Evolutionary conservation across 129 eudicot species (phyloP).

Genomic region (Daucus carota): DNA sequence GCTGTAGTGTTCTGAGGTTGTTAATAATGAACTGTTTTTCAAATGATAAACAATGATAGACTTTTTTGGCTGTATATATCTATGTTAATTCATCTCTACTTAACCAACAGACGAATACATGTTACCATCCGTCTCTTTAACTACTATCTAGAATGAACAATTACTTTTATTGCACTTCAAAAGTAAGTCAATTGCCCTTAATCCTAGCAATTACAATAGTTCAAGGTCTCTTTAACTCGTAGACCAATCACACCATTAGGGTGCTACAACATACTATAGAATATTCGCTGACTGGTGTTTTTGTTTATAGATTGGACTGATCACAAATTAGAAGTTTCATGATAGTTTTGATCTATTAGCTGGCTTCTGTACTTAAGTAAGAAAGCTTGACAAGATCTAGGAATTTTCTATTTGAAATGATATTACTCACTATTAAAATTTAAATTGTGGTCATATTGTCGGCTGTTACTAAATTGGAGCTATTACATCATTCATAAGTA

Average conservation of each 20-base stretch:
- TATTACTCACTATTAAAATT: not conserved
- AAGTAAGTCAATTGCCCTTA: not conserved
- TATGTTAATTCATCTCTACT: not conserved
- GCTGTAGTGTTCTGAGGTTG: not conserved
- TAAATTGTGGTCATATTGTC: not conserved
- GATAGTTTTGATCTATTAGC: not conserved
- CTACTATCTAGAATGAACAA: not conserved
- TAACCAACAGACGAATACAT: not conserved
- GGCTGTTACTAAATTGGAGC: not conserved
- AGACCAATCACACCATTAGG: not conserved
- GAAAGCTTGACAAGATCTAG: constrained; percentile 2
- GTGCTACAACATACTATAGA: not conserved
- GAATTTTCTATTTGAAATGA: not conserved
- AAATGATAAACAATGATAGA: no score
- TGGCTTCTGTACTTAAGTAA: not conserved
- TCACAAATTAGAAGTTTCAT: not conserved
- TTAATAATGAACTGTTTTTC: not conserved
- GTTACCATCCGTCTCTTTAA: not conserved
- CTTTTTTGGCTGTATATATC: not conserved
- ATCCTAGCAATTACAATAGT: not conserved
- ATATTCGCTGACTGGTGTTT: not conserved
- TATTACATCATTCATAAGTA: not conserved
- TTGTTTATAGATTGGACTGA: not conserved
- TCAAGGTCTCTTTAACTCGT: not conserved
- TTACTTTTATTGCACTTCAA: not conserved